These are phyloP conservation scores for Syncephalis plumigaleata DNA, from an alignment of 371 early-diverging fungal genomes.

Conservation along the genomic window DNA sequence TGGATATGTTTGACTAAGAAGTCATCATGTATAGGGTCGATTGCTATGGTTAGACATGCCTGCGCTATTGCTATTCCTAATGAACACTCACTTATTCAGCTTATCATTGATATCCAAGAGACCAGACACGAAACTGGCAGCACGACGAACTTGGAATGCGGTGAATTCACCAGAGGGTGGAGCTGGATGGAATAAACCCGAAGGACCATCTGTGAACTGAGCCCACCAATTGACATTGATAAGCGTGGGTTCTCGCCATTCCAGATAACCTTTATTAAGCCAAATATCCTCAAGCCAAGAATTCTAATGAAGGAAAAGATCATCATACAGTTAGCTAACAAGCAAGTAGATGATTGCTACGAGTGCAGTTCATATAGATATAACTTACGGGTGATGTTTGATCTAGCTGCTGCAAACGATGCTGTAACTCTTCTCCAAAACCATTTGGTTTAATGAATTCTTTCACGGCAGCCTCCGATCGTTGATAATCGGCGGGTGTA, in stretches of 20 bases:
- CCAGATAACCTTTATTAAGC: conserved; percentile 80
- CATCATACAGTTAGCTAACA: no score
- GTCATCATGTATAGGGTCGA: no score
- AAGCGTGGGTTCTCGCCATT: conserved; percentile 63
- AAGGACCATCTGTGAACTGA: conserved; percentile 40
- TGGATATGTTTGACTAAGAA: conserved; percentile 33
- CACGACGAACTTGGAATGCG: conserved; percentile 53
- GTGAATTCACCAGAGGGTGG: conserved; percentile 32
- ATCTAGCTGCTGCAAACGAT: conserved; percentile 34
- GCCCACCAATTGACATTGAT: conserved; percentile 86
- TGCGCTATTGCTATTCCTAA: no score
- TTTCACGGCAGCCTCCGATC: conserved; percentile 30
- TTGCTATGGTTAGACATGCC: no score
- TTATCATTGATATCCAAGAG: conserved; percentile 52
- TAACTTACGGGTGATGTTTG: conserved; percentile 7
- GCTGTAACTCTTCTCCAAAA: conserved; percentile 52
- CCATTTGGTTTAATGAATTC: conserved; percentile 42
- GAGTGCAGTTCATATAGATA: conserved; percentile 22
- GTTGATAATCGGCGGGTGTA: conserved; percentile 22
- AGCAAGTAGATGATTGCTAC: neutral
- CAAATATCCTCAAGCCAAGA: conserved; percentile 83
- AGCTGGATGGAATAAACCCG: conserved; percentile 19
- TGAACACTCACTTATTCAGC: conserved; percentile 34
- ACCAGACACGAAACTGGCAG: conserved; percentile 50
- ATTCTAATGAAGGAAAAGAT: conserved; percentile 4